phyloP scores from a whole-genome alignment of 2,329 filamentous ascomycete species.

The Colletotrichum camelliae region DNA sequence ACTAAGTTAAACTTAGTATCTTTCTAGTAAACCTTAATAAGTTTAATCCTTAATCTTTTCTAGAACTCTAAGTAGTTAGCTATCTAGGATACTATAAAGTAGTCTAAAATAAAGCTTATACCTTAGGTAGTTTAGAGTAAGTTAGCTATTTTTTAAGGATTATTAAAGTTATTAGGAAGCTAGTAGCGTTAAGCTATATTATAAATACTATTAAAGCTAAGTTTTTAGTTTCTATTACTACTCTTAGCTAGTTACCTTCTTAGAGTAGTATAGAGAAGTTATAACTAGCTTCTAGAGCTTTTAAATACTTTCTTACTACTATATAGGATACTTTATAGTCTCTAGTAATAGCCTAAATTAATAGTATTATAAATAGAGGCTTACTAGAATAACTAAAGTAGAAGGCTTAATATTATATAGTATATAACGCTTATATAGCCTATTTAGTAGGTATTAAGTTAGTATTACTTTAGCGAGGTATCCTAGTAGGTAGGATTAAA shows the following conservation, averaged over 20 bases:
- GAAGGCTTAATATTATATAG: too few relatives aligned
- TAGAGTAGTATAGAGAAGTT: neutral
- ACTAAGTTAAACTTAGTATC: neutral
- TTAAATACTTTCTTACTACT: neutral
- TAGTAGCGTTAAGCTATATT: neutral
- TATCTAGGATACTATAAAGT: neutral
- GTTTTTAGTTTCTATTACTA: too few relatives aligned
- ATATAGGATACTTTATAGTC: neutral
- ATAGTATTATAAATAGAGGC: neutral
- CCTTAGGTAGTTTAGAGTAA: neutral
- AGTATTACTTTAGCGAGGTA: too few relatives aligned
- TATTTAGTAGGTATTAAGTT: too few relatives aligned
- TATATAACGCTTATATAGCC: too few relatives aligned
- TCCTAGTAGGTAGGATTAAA: too few relatives aligned
- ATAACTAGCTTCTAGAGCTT: neutral
- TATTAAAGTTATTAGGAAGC: neutral
- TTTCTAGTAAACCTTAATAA: neutral
- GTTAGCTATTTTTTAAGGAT: neutral
- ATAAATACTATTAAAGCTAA: neutral
- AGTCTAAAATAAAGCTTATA: neutral
- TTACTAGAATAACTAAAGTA: too few relatives aligned
- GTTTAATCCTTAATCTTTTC: neutral
- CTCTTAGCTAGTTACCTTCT: neutral
- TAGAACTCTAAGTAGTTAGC: neutral
- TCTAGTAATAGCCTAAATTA: neutral